phyloP scores from a whole-genome alignment of 345 rosid species.

The Carallia pectinifolia region DNA sequence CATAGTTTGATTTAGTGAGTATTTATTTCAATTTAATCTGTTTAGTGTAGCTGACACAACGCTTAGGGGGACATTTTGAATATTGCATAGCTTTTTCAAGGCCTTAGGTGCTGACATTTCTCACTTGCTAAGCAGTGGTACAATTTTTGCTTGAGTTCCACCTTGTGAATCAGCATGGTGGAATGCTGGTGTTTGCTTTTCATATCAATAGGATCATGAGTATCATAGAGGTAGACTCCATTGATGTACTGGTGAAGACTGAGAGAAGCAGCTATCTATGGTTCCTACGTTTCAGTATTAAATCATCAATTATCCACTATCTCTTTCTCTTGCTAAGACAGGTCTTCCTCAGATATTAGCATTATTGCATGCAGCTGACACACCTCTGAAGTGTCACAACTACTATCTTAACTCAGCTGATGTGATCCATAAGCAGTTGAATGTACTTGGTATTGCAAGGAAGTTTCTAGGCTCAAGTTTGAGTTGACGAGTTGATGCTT shows the following conservation, averaged over 20 bases:
- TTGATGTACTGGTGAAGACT: too few species aligned
- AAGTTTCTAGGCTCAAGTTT: conserved; percentile 17
- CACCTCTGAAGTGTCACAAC: neutral
- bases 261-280: too few species aligned
- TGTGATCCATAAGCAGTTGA: conserved; percentile 12
- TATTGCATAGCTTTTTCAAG: conserved; percentile 5
- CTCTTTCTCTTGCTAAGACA: conserved; percentile 12
- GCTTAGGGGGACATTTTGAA: conserved; percentile 1
- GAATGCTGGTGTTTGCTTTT: conserved; percentile 18
- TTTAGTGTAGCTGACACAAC: too few species aligned
- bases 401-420: neutral
- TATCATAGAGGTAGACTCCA: too few species aligned
- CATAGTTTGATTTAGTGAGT: neutral
- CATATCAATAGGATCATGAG: too few species aligned
- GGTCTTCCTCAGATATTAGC: conserved; percentile 10
- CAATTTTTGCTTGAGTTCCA: conserved; percentile 29
- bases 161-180: conserved; percentile 27
- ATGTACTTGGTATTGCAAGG: conserved; percentile 6
- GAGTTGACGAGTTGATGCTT: conserved; percentile 7
- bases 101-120: conserved; percentile 19
- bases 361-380: conserved; percentile 15
- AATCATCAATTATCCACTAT: too few species aligned
- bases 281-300: too few species aligned
- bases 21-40: too few species aligned
- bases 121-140: conserved; percentile 20